These are phyloP conservation scores for Thelephora terrestris DNA, from an alignment of 1,284 basidiomycete species.

Conservation along the genomic window DNA sequence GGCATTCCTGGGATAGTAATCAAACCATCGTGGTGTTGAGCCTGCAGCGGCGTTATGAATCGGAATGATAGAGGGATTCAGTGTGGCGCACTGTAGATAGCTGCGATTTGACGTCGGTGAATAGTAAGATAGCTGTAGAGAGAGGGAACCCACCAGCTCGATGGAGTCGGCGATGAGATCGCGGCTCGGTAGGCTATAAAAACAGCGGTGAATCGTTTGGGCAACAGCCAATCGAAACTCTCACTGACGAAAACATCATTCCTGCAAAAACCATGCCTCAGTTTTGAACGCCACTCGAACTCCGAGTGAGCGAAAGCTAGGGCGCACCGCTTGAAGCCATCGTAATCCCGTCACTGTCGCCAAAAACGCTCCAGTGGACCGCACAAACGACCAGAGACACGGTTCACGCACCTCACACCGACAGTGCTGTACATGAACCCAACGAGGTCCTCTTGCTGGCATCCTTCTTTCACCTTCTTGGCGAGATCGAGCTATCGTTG, in stretches of 20 bases:
- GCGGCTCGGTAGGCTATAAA: conserved; percentile 67
- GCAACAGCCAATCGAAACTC: conserved; percentile 4
- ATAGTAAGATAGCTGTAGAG: not conserved
- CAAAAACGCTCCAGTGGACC: not conserved
- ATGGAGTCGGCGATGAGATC: conserved; percentile 89
- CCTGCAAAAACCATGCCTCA: conserved; percentile 29
- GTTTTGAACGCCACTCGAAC: not conserved
- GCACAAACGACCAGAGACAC: not conserved
- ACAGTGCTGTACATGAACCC: conserved; percentile 76
- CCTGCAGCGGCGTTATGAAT: conserved; percentile 28
- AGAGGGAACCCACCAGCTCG: conserved; percentile 52
- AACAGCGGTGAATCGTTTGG: conserved; percentile 2
- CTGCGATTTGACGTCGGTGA: not conserved
- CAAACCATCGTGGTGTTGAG: conserved; percentile 83
- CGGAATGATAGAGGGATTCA: not conserved
- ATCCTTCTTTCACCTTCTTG: conserved; percentile 66
- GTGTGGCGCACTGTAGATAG: conserved; percentile 6
- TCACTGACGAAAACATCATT: conserved; percentile 68
- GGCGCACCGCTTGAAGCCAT: conserved; percentile 69
- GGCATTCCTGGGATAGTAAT: conserved; percentile 58
- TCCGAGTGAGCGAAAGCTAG: not conserved
- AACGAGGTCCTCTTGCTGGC: conserved; percentile 64
- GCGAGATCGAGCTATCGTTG: conserved; percentile 58
- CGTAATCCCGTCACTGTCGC: conserved; percentile 63
- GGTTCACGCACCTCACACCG: conserved; percentile 51